A percentile compares a stretch with the other conserved stretches of the same genome.
These are phyloP conservation scores for Omphalotus guepiniiformis DNA, from an alignment of 768 basidiomycete species.

Conservation along the genomic window DNA sequence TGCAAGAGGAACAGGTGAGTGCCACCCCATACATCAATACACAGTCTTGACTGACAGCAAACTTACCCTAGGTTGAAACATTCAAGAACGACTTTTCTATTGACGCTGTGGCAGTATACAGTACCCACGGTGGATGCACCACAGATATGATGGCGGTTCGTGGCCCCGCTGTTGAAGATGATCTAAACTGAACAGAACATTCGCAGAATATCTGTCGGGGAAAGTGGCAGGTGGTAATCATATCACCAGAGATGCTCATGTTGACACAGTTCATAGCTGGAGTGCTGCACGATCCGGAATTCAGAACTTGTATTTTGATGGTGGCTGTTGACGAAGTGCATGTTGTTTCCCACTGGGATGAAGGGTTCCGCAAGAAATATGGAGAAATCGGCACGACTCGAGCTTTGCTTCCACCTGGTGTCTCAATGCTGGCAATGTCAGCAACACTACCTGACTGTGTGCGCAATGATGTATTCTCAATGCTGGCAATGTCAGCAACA, in stretches of 20 bases:
- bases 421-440: conserved; percentile 13
- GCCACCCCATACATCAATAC: too few species aligned
- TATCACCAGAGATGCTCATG: conserved; percentile 19
- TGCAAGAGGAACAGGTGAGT: conserved; percentile 38
- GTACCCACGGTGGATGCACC: neutral
- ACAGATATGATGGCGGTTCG: neutral
- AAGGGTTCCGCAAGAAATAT: conserved; percentile 17
- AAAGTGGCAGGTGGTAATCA: conserved; percentile 13
- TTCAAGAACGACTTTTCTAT: neutral
- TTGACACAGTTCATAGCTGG: conserved; percentile 8
- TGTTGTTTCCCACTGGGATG: conserved; percentile 20
- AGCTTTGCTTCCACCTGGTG: conserved; percentile 10
- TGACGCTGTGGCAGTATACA: neutral
- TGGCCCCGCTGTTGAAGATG: too few species aligned
- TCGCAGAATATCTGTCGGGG: conserved; percentile 7
- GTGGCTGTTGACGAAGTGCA: conserved; percentile 21
- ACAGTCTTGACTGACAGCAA: too few species aligned
- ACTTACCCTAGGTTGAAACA: too few species aligned
- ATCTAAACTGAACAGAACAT: too few species aligned
- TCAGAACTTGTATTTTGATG: conserved; percentile 9
- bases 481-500: conserved; percentile 17
- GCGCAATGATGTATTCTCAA: conserved; percentile 10
- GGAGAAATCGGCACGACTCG: conserved; percentile 10
- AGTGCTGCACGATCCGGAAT: conserved; percentile 9
- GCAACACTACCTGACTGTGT: conserved; percentile 17